Evolutionary conservation across 352 stramenopile species (phyloP).

Genomic region (Phytophthora melonis): DNA sequence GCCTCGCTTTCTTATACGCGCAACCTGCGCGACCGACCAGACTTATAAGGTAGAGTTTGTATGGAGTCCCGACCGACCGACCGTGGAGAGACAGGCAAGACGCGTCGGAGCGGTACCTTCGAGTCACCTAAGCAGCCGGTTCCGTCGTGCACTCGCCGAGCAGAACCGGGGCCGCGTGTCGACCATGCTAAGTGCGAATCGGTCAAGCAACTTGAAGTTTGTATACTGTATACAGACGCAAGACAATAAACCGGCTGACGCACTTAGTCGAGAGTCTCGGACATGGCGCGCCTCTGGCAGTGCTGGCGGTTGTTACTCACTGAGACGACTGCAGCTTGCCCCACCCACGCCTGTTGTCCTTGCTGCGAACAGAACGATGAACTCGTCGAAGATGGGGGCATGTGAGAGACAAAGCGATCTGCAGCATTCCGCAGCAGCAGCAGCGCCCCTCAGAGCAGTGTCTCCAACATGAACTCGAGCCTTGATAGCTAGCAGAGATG

Average conservation of each 20-base stretch:
- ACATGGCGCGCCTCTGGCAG: neutral
- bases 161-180: constrained; percentile 13
- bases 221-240: constrained; percentile 5
- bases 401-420: no score
- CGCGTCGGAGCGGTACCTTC: constrained; percentile 11
- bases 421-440: no score
- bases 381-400: no score
- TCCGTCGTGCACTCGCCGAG: constrained; percentile 19
- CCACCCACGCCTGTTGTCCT: no score
- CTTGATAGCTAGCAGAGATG: no score
- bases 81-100: neutral
- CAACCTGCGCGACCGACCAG: constrained; percentile 20
- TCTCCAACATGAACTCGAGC: no score
- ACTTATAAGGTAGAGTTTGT: neutral
- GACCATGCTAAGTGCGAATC: constrained; percentile 11
- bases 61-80: constrained; percentile 12
- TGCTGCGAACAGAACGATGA: no score
- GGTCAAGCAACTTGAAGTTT: neutral
- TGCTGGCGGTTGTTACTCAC: no score
- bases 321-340: no score
- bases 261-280: neutral
- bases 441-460: no score
- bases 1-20: constrained; percentile 31
- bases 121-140: constrained; percentile 25
- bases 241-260: neutral